A percentile compares a stretch with the other conserved stretches of the same genome.
These are phyloP conservation scores for Wickerhamiella australiensis DNA, from an alignment of 805 yeast species.

Conservation along the genomic window DNA sequence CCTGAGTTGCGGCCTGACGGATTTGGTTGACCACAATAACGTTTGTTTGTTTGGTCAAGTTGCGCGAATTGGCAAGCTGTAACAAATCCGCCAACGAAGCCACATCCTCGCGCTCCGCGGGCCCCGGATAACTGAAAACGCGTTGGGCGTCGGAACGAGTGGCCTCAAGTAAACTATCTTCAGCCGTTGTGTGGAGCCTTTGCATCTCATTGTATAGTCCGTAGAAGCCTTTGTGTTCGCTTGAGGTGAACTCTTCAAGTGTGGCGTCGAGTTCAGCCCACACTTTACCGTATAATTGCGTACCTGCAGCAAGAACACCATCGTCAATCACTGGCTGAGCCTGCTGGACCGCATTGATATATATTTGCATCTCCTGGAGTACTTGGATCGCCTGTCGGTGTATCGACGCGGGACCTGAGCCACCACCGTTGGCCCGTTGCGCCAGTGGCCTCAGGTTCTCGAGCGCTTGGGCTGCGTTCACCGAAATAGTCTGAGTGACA, in stretches of 20 bases:
- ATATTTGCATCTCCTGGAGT: conserved; percentile 26
- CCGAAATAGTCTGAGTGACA: conserved; percentile 42
- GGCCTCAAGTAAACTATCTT: background rate
- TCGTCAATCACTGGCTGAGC: conserved; percentile 31
- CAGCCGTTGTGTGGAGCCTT: background rate
- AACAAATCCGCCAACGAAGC: background rate
- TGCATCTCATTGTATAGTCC: conserved; percentile 5
- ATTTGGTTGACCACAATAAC: conserved; percentile 2
- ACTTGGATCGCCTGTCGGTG: conserved; percentile 21
- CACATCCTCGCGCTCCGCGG: conserved; percentile 5
- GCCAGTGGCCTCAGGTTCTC: conserved; percentile 60
- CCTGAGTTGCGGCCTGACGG: conserved; percentile 7
- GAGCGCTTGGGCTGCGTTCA: conserved; percentile 45
- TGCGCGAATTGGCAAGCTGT: background rate
- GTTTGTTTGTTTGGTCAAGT: background rate
- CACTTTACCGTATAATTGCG: conserved; percentile 32
- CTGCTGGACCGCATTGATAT: conserved; percentile 46
- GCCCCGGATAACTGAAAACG: conserved; percentile 1
- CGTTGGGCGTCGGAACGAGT: background rate
- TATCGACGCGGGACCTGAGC: conserved; percentile 13
- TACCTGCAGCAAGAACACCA: conserved; percentile 24
- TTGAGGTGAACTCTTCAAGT: conserved; percentile 19
- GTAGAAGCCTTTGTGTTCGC: conserved; percentile 18
- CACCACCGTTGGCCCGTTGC: conserved; percentile 42
- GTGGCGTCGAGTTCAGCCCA: conserved; percentile 21